Base-by-base conservation (phyloP, 331 rosid species). In the Stylosanthes scabra region DNA sequence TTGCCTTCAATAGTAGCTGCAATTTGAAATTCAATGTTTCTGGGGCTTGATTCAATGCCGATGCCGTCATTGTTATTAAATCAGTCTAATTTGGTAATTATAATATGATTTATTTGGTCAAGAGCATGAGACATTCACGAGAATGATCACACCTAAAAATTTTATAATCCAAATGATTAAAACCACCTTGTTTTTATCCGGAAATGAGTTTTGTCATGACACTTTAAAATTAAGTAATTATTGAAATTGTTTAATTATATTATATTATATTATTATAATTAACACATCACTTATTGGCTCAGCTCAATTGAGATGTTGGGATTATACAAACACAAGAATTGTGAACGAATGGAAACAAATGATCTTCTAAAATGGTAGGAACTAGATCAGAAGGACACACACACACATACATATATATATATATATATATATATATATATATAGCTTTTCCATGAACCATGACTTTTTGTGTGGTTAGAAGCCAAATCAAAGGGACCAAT, bases 401-500 rank as follows among this genome's bases (percentile, higher is more conserved):
- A 1, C 25, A 20, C 25, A 20, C 25, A 20, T 1, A 20, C 1
- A 20, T 71, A 46, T 68, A 72, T 75, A 72, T n/a, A n/a, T n/a
- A n/a, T n/a, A n/a, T n/a, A n/a, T n/a, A n/a, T n/a, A n/a, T n/a
- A n/a, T n/a, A n/a, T n/a, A 20, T 20, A 20, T 71, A 46, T 68
- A 72, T 75, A 72, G 72, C 70, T 82, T 86, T 80, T 82, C 78
- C 76, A 74, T 82, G 71, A 79, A 80, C 78, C 76, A 74, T 78
- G 71, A 81, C 46, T 82, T 71, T 20, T 20, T 20, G 80, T 71
- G 60, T 79, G 85, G 83, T 63, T 81, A 84, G 74, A 84, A 69
- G 56, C 54, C 60, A 80, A 74, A 83, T 92, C 88, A 88, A 77
- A 81, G 83, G 9, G 83, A 27, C 86, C 86, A 86, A 41, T 41